Evolutionary conservation across 2,329 filamentous ascomycete genomes (phyloP).

Genomic region (Aspergillus sp.): DNA sequence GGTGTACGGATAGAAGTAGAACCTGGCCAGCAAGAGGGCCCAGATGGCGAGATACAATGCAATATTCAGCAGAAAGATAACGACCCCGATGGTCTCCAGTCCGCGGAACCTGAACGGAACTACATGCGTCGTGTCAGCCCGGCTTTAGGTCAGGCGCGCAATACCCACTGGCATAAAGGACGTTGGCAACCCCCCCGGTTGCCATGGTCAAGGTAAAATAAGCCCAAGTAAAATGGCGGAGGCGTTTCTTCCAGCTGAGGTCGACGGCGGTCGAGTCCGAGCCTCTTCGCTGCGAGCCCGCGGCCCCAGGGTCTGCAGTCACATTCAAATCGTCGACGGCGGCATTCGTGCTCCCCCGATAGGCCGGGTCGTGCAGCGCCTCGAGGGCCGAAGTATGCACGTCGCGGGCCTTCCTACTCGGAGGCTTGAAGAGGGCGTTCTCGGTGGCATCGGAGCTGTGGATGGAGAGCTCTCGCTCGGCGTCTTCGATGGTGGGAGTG

Average conservation of each 20-base stretch:
- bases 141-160: too few species aligned
- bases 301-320: not conserved
- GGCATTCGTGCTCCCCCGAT: slow-evolving; percentile 7
- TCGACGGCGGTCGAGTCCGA: slow-evolving; percentile 8
- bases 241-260: slow-evolving; percentile 45
- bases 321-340: not conserved
- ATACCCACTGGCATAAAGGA: slow-evolving; percentile 45
- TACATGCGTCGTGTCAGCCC: slow-evolving; percentile 14
- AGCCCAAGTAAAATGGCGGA: slow-evolving; percentile 62
- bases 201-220: slow-evolving; percentile 66
- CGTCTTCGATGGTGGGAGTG: slow-evolving; percentile 38
- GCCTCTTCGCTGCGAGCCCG: slow-evolving; percentile 1
- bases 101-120: slow-evolving; percentile 48
- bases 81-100: slow-evolving; percentile 49
- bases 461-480: slow-evolving; percentile 17
- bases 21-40: slow-evolving; percentile 56
- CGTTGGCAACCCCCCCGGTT: slow-evolving; percentile 52
- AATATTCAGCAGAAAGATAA: slow-evolving; percentile 56
- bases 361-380: slow-evolving; percentile 13
- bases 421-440: slow-evolving; percentile 7
- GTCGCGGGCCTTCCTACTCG: slow-evolving; percentile 9
- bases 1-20: slow-evolving; percentile 59
- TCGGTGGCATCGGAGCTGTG: slow-evolving; percentile 5
- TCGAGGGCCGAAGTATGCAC: slow-evolving; percentile 23
- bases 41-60: slow-evolving; percentile 55